Percentiles rank a stretch among this genome's conserved stretches.
These are phyloP conservation scores for Cucurbita maxima DNA, from an alignment of 306 rosid species.

Conservation along the genomic window DNA sequence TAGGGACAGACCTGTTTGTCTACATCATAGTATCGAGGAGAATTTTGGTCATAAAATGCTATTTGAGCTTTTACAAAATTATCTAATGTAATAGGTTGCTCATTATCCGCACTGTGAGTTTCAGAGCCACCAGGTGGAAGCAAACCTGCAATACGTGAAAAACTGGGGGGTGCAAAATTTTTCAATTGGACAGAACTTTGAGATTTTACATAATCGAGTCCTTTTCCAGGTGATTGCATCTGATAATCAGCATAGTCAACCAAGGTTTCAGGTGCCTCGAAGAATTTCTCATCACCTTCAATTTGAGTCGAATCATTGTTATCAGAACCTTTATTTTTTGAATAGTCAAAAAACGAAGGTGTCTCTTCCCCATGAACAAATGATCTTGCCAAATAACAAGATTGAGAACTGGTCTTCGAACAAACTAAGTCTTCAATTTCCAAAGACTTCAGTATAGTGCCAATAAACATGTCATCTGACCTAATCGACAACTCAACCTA, in stretches of 20 bases:
- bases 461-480: conserved; percentile 60
- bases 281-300: conserved; percentile 73
- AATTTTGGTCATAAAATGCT: conserved; percentile 50
- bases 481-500: conserved; percentile 87
- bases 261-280: conserved; percentile 80
- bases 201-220: conserved; percentile 18
- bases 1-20: conserved; percentile 61
- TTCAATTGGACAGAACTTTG: conserved; percentile 14
- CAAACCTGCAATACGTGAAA: conserved; percentile 61
- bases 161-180: conserved; percentile 33
- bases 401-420: conserved; percentile 26
- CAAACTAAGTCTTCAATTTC: conserved; percentile 89
- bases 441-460: conserved; percentile 82
- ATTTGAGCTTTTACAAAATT: conserved; percentile 90
- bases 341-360: conserved; percentile 22
- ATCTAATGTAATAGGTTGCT: conserved; percentile 39
- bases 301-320: conserved; percentile 18
- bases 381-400: conserved; percentile 83
- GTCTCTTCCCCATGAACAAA: conserved; percentile 43
- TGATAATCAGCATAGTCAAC: conserved; percentile 36
- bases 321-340: conserved; percentile 21
- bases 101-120: conserved; percentile 22
- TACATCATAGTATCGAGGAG: conserved; percentile 48
- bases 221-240: conserved; percentile 30
- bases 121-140: conserved; percentile 44